These are phyloP conservation scores for Kregervanrija delftensis DNA, from an alignment of 805 yeast species.

Conservation along the genomic window DNA sequence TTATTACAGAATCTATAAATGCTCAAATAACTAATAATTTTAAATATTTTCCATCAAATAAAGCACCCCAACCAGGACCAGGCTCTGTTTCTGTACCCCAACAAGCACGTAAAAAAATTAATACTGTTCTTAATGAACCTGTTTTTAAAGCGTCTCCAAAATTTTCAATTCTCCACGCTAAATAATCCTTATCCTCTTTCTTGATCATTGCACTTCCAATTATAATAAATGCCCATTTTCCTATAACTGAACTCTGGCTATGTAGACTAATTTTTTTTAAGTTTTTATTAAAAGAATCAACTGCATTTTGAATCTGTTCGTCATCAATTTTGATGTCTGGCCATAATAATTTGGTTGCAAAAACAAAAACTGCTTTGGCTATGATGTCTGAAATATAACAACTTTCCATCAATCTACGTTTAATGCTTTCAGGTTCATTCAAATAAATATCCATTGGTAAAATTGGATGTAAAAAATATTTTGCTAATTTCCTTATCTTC, in stretches of 20 bases:
- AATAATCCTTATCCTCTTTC: slow-evolving; percentile 6
- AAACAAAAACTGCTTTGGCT: slow-evolving; percentile 11
- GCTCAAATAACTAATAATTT: slow-evolving; percentile 11
- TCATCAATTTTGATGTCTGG: slow-evolving; percentile 5
- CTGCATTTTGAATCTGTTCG: slow-evolving; percentile 5
- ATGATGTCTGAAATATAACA: slow-evolving; percentile 13
- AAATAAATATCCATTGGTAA: slow-evolving; percentile 11
- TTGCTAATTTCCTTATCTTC: slow-evolving; percentile 7
- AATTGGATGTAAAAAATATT: slow-evolving; percentile 10
- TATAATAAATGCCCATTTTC: slow-evolving; percentile 13
- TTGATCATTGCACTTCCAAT: slow-evolving; percentile 8
- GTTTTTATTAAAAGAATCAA: slow-evolving; percentile 4
- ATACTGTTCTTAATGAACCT: slow-evolving; percentile 2
- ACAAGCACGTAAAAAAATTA: slow-evolving; percentile 2
- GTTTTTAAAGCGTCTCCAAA: slow-evolving; percentile 7
- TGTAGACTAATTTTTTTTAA: slow-evolving; percentile 4
- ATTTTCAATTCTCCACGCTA: slow-evolving; percentile 1
- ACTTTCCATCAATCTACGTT: slow-evolving; percentile 14
- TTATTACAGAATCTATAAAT: too few relatives aligned
- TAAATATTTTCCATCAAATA: not conserved
- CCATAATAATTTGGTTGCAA: slow-evolving; percentile 8
- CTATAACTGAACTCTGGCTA: too few relatives aligned
- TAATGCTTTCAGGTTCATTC: slow-evolving; percentile 12
- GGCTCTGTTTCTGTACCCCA: slow-evolving; percentile 12
- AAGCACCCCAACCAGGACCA: slow-evolving; percentile 3